Evolutionary conservation across 2,329 filamentous ascomycete species (phyloP).

Genomic region (Sclerotinia subarctica): DNA sequence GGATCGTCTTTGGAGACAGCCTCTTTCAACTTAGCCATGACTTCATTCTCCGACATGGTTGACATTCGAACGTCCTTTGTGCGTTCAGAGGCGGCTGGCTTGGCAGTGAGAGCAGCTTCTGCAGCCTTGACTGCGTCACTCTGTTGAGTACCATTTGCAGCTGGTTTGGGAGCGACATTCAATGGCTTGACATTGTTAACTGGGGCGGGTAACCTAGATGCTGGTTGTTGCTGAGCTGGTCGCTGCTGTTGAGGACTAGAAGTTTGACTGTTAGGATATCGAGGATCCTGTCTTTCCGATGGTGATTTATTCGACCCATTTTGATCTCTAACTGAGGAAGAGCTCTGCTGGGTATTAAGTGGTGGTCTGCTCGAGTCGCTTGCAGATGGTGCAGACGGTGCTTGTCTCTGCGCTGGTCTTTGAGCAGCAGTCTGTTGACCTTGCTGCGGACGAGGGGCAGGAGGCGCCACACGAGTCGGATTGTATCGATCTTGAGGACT

Average conservation of each 20-base stretch:
- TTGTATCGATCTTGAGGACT: constrained; percentile 66
- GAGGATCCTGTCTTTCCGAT: constrained; percentile 41
- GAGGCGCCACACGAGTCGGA: constrained; percentile 78
- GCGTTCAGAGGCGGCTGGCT: constrained; percentile 67
- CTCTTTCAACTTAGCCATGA: constrained; percentile 92
- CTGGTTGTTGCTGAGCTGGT: constrained; percentile 45
- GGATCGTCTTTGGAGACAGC: constrained; percentile 96
- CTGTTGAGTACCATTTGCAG: constrained; percentile 43
- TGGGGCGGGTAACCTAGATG: constrained; percentile 55
- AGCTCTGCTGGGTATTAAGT: constrained; percentile 50
- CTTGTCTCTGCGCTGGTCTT: constrained; percentile 66
- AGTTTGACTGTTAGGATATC: constrained; percentile 46
- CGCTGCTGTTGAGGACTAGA: constrained; percentile 43
- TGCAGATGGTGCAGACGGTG: constrained; percentile 66
- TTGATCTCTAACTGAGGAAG: constrained; percentile 43
- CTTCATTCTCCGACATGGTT: constrained; percentile 93
- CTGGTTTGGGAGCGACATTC: constrained; percentile 69
- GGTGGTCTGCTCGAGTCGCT: constrained; percentile 45
- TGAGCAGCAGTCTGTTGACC: constrained; percentile 44
- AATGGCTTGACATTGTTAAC: constrained; percentile 64
- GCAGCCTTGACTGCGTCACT: constrained; percentile 79
- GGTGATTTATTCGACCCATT: constrained; percentile 24
- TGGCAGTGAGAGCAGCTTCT: constrained; percentile 82
- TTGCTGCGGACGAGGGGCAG: constrained; percentile 61
- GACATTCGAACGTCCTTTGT: constrained; percentile 97